Conservation (phyloP, 768 basidiomycete species). For the Tulasnella sp. region DNA sequence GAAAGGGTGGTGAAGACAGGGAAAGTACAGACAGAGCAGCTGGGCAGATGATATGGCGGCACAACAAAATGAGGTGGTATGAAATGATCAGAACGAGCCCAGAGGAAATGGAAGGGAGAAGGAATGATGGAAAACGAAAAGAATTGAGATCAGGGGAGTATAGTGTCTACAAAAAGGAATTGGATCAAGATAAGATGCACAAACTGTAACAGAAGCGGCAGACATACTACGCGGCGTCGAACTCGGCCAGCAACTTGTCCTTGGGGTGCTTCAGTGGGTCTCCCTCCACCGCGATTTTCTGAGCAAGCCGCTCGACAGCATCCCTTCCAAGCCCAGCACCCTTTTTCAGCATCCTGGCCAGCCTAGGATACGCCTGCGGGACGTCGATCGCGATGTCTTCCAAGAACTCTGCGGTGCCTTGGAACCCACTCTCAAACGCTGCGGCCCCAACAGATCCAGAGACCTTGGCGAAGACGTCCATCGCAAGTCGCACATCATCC, state of each 20-base stretch:
- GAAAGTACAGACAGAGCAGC: neutral
- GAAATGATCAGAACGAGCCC: too few species aligned
- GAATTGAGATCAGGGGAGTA: neutral
- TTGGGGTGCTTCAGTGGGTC: slow-evolving; percentile 29
- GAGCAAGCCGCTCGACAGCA: slow-evolving; percentile 33
- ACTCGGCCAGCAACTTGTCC: slow-evolving; percentile 28
- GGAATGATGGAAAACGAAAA: neutral
- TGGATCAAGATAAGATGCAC: too few species aligned
- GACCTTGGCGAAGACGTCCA: slow-evolving; percentile 58
- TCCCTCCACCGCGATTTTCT: slow-evolving; percentile 30
- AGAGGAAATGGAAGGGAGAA: neutral
- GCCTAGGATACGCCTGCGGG: slow-evolving; percentile 69
- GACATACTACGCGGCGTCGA: neutral
- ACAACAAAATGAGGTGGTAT: too few species aligned
- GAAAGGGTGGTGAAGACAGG: neutral
- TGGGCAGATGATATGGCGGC: too few species aligned
- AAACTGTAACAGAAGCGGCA: neutral
- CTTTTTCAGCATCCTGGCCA: slow-evolving; percentile 66
- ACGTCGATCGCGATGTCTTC: slow-evolving; percentile 87
- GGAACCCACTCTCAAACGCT: slow-evolving; percentile 67
- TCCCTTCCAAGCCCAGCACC: slow-evolving; percentile 47
- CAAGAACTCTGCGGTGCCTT: slow-evolving; percentile 57
- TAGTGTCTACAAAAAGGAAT: neutral
- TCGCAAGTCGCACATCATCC: slow-evolving; percentile 65
- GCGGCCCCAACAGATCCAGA: slow-evolving; percentile 46